These are phyloP conservation scores for Peribolospora kevripleyi DNA, from an alignment of 768 basidiomycete genomes.

Conservation along the genomic window DNA sequence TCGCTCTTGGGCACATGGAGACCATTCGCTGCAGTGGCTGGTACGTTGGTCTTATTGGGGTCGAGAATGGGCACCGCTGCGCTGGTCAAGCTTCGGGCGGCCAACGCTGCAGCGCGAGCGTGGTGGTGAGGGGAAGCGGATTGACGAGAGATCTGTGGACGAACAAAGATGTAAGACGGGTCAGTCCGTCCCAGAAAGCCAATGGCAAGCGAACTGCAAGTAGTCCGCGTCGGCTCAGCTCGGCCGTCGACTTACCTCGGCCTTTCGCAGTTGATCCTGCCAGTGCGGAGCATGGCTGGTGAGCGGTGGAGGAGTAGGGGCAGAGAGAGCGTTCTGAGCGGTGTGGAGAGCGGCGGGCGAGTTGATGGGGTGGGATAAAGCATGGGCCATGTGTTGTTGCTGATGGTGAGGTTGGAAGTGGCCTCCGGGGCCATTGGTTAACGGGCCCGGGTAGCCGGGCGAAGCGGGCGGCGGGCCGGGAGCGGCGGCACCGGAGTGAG, in stretches of 20 bases:
- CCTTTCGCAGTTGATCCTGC: background rate
- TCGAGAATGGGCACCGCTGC: constrained; percentile 78
- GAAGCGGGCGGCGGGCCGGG: too few relatives aligned
- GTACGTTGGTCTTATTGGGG: constrained; percentile 32
- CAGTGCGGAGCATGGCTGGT: background rate
- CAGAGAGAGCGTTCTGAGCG: background rate
- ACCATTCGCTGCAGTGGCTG: constrained; percentile 9
- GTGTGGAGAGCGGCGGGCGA: background rate
- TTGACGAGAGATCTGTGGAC: constrained; percentile 46
- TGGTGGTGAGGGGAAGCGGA: constrained; percentile 79
- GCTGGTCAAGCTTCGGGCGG: constrained; percentile 62
- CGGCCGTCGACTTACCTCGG: background rate
- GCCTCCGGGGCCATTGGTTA: too few relatives aligned
- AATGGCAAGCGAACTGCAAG: too few relatives aligned
- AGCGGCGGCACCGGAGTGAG: too few relatives aligned
- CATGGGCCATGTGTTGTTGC: too few relatives aligned
- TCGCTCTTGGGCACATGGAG: background rate
- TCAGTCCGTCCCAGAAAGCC: background rate
- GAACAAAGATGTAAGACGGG: constrained; percentile 4
- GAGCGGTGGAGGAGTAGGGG: background rate
- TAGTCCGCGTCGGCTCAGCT: background rate
- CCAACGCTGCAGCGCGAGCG: constrained; percentile 83
- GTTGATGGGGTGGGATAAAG: too few relatives aligned
- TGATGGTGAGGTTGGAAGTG: too few relatives aligned
- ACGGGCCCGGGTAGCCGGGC: too few relatives aligned